Base-by-base conservation (phyloP, 2,329 filamentous ascomycete genomes). In the Tothia fuscella region DNA sequence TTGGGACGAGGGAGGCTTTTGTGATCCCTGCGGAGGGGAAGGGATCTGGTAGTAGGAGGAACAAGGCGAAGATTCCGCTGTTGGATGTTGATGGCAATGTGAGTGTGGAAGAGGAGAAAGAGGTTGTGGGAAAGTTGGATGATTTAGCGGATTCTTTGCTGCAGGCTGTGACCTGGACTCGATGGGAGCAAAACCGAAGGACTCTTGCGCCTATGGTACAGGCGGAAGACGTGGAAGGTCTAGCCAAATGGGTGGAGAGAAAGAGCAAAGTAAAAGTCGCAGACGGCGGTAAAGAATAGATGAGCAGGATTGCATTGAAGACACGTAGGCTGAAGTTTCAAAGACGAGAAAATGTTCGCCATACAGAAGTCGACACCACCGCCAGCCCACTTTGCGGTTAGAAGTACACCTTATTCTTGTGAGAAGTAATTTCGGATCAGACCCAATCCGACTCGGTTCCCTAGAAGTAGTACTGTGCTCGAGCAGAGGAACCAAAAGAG, bases 111-210 rank as follows among this genome's bases (percentile, higher is more conserved):
- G 4, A n/a, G 7, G 2, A 10, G 6, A 17, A 20, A 25, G 30
- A 20, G 3, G 3, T 17, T 4, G n/a, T 31, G 7, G 51, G 51
- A n/a, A 91, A 91, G 59, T 58, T 89, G 41, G 85, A 93, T 58
- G 85, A 93, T 62, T 61, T 93, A 38, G 81, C 84, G 0, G 85
- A 93, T 62, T 82, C 79, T 55, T 62, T 91, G 20, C 56, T 91
- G 41, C 85, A 93, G 57, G 85, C 78, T 2, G 67, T 85, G 45
- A 78, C 82, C 3, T 89, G 82, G 77, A 59, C 85, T 28, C 69
- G 77, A 46, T 93, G 85, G 85, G 75, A 86, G 53, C 62, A 68
- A 50, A 82, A 82, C 19, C 25, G 33, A 37, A 10, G 13, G 12
- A 12, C 9, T 20, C 20, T 43, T n/a, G 10, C 5, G 5, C 13